Conservation (phyloP, 495 filamentous ascomycete genomes). For the Neurospora discreta region DNA sequence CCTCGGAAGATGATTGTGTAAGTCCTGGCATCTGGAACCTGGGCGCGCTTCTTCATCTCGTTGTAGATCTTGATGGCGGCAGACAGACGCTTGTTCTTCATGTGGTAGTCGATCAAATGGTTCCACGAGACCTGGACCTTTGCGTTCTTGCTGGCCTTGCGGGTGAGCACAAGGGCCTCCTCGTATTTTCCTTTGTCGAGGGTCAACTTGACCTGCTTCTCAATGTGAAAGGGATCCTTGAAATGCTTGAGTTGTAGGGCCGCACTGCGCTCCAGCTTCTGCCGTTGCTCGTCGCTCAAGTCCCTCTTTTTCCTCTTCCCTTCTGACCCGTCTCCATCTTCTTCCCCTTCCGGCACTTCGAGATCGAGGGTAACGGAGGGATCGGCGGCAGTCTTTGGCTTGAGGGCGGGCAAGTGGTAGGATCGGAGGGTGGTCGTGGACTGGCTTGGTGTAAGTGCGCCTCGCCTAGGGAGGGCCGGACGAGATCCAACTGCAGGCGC, state of each 20-base stretch:
- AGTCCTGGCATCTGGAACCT: constrained; percentile 61
- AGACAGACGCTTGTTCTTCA: constrained; percentile 46
- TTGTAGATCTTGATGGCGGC: constrained; percentile 70
- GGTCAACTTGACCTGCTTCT: constrained; percentile 44
- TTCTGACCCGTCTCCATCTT: background rate
- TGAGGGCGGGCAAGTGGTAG: background rate
- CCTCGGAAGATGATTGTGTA: constrained; percentile 78
- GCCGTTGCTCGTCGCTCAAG: background rate
- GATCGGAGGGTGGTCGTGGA: background rate
- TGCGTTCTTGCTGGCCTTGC: constrained; percentile 47
- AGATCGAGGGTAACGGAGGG: background rate
- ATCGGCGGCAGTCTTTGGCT: background rate
- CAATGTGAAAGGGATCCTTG: constrained; percentile 55
- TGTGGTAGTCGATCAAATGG: constrained; percentile 60
- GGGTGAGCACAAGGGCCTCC: constrained; percentile 56
- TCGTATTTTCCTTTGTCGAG: constrained; percentile 43
- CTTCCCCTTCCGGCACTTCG: background rate
- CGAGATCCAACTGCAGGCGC: background rate
- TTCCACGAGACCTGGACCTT: constrained; percentile 75
- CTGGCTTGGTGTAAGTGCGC: background rate
- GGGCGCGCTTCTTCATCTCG: constrained; percentile 93
- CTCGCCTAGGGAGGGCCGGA: background rate
- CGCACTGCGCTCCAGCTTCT: constrained; percentile 20
- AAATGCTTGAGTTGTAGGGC: constrained; percentile 52
- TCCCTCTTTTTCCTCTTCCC: background rate